phyloP scores from a whole-genome alignment of 2,329 filamentous ascomycete genomes.

The Lomentospora prolificans region DNA sequence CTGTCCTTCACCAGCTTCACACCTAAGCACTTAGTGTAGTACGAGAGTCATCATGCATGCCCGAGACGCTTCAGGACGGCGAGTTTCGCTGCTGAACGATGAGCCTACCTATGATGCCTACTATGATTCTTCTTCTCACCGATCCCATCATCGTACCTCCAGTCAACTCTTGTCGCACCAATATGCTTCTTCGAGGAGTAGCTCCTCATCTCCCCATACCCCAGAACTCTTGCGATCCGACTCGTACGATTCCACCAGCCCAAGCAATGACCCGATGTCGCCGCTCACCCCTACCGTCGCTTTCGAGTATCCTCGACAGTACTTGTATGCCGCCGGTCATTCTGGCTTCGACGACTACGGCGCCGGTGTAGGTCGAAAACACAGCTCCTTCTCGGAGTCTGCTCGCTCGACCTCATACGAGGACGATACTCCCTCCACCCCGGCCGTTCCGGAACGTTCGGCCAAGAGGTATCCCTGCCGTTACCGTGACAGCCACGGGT shows the following conservation, averaged over 20 bases:
- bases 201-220: slow-evolving; percentile 39
- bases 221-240: slow-evolving; percentile 50
- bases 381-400: slow-evolving; percentile 30
- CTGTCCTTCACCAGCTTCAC: no score
- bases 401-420: slow-evolving; percentile 41
- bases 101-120: slow-evolving; percentile 22
- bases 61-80: slow-evolving; percentile 45
- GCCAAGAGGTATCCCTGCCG: slow-evolving; percentile 67
- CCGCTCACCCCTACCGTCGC: slow-evolving; percentile 44
- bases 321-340: slow-evolving; percentile 28
- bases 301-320: slow-evolving; percentile 24
- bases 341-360: slow-evolving; percentile 21
- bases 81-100: slow-evolving; percentile 52
- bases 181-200: slow-evolving; percentile 26
- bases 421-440: slow-evolving; percentile 35
- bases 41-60: slow-evolving; percentile 35
- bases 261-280: slow-evolving; percentile 37
- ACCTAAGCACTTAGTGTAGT: not conserved
- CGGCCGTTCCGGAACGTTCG: slow-evolving; percentile 32
- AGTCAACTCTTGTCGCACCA: slow-evolving; percentile 22
- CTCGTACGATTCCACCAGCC: slow-evolving; percentile 50
- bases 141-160: slow-evolving; percentile 23
- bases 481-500: slow-evolving; percentile 59
- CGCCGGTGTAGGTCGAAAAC: slow-evolving; percentile 22
- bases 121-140: slow-evolving; percentile 13